Evolutionary conservation across 108 stramenopile genomes (phyloP).

Genomic region (Discostella pseudostelligera): DNA sequence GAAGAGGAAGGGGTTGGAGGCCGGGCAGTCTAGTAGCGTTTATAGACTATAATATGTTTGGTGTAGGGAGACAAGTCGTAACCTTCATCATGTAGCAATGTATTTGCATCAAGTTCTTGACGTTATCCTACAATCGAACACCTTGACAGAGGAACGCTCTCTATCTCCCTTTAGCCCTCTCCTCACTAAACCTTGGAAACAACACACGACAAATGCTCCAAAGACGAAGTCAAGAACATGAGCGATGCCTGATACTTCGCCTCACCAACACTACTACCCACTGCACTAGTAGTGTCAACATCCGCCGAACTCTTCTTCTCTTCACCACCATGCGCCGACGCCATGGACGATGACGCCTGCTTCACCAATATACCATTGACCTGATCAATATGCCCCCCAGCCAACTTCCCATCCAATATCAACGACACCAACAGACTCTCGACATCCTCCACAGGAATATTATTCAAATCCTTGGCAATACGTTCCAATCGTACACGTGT

Average conservation of each 20-base stretch:
- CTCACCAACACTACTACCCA: slow-evolving; percentile 4
- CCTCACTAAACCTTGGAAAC: slow-evolving; percentile 20
- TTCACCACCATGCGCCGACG: too few species aligned
- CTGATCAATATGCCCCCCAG: slow-evolving; percentile 81
- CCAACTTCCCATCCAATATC: slow-evolving; percentile 84
- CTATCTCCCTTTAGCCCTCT: too few species aligned
- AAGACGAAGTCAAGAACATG: slow-evolving; percentile 25
- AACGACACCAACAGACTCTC: slow-evolving; percentile 83
- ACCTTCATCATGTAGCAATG: too few species aligned
- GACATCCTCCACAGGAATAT: slow-evolving; percentile 80
- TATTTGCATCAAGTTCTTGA: too few species aligned
- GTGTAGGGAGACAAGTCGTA: too few species aligned
- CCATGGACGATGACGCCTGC: too few species aligned
- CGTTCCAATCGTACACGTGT: slow-evolving; percentile 77
- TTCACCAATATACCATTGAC: slow-evolving; percentile 65
- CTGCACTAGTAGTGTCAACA: not conserved
- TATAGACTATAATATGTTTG: slow-evolving; percentile 35
- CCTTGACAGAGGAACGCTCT: too few species aligned
- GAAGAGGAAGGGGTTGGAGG: slow-evolving; percentile 32
- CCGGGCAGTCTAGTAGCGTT: slow-evolving; percentile 17
- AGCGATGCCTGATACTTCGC: slow-evolving; percentile 18
- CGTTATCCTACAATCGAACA: too few species aligned
- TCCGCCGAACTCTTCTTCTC: not conserved
- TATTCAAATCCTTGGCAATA: slow-evolving; percentile 83
- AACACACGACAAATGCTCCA: slow-evolving; percentile 26